Conservation (phyloP, 2,329 filamentous ascomycete genomes). For the Cladophialophora carrionii region DNA sequence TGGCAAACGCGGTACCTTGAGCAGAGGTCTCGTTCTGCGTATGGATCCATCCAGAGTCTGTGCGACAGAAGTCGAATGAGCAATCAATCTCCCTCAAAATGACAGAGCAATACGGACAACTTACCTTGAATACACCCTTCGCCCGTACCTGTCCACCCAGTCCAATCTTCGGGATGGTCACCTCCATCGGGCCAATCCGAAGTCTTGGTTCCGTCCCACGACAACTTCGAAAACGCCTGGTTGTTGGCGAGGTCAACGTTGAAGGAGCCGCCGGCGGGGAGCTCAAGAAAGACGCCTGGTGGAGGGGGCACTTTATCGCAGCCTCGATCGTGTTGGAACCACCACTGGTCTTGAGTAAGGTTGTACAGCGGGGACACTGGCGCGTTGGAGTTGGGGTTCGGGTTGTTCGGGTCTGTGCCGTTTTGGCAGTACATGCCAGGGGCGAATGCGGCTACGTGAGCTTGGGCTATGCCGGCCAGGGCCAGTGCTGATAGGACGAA, state of each 20-base stretch:
- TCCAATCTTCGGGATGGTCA: conserved; percentile 53
- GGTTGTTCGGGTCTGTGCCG: conserved; percentile 40
- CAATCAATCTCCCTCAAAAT: background rate
- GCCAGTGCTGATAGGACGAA: conserved; percentile 20
- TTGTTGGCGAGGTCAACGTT: conserved; percentile 57
- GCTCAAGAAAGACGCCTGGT: conserved; percentile 47
- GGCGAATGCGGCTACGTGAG: conserved; percentile 46
- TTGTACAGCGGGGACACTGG: conserved; percentile 54
- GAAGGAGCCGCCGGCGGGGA: conserved; percentile 56
- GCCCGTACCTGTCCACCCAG: conserved; percentile 42
- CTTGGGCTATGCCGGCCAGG: conserved; percentile 37
- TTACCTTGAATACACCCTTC: conserved; percentile 43
- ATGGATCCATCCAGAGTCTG: conserved; percentile 53
- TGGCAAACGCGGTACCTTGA: conserved; percentile 56
- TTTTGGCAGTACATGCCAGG: conserved; percentile 50
- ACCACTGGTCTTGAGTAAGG: conserved; percentile 53
- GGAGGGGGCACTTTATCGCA: conserved; percentile 50
- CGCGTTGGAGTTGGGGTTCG: conserved; percentile 52
- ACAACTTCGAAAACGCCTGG: conserved; percentile 54
- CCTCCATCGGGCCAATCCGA: conserved; percentile 56
- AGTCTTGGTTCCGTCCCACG: conserved; percentile 46
- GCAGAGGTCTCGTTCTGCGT: conserved; percentile 51
- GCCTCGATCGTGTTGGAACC: conserved; percentile 56
- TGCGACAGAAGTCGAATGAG: background rate
- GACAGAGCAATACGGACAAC: background rate